Percentiles rank a stretch among this genome's conserved stretches.
Conservation (phyloP, 495 filamentous ascomycete genomes). For the Penicillium soppii region DNA sequence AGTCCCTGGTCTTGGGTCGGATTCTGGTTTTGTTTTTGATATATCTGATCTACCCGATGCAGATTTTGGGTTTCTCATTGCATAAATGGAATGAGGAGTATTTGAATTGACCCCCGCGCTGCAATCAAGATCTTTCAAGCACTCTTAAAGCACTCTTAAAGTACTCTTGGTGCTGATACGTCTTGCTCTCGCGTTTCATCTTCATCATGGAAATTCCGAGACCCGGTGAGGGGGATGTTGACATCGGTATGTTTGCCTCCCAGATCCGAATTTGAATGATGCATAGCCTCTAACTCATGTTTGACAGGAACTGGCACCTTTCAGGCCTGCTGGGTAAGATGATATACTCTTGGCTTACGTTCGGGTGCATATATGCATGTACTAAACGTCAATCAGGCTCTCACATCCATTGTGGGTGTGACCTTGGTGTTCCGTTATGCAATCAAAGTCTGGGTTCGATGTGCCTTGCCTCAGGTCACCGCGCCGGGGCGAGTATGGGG, state of each 20-base stretch:
- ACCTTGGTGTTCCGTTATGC: slow-evolving; percentile 32
- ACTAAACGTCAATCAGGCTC: slow-evolving; percentile 17
- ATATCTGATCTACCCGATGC: not conserved
- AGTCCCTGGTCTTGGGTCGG: not conserved
- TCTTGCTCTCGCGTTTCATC: slow-evolving; percentile 2
- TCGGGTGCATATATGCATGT: not conserved
- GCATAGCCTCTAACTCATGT: slow-evolving; percentile 3
- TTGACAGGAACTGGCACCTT: slow-evolving; percentile 24
- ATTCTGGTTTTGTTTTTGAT: not conserved
- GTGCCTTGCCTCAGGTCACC: slow-evolving; percentile 33
- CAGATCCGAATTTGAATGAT: not conserved
- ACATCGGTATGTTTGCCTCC: slow-evolving; percentile 23
- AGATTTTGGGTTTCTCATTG: not conserved
- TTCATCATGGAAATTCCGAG: slow-evolving; percentile 28
- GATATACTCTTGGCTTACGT: not conserved
- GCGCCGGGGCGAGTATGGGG: slow-evolving; percentile 36
- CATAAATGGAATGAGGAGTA: slow-evolving; percentile 1
- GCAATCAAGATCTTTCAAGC: not conserved
- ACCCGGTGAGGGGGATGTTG: slow-evolving; percentile 28
- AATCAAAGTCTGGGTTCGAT: slow-evolving; percentile 37
- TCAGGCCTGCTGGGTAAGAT: slow-evolving; percentile 31
- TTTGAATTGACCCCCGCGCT: slow-evolving; percentile 13
- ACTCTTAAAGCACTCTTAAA: too few relatives aligned
- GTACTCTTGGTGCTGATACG: not conserved
- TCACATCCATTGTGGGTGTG: slow-evolving; percentile 29